Base-by-base conservation (phyloP, 139 green algal genomes). In the Auxenochlorella pyrenoidosa region DNA sequence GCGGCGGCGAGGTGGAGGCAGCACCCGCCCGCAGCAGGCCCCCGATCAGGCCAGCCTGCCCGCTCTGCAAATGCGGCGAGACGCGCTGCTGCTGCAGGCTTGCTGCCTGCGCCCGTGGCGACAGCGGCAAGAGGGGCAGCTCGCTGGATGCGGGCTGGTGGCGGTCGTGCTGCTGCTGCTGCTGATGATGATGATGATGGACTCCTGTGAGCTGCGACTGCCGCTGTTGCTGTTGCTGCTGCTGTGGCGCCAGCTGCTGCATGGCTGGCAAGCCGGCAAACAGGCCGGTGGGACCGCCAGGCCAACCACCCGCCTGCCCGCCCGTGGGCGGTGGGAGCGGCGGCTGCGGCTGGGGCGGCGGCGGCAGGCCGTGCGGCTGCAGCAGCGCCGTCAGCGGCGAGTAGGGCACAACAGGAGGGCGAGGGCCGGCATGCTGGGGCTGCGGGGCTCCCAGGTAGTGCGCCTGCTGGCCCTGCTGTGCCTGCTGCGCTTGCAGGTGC, bases 191-290 rank as follows among this genome's bases (percentile, higher is more conserved):
- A 3, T n/a, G n/a, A n/a, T n/a, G n/a, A n/a, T n/a, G n/a, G n/a
- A n/a, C n/a, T n/a, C n/a, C 1, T 28, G 43, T 28, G 5, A 36
- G 65, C 38, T 36, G 65, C 65, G 51, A 30, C 60, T n/a, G 66
- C 60, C 65, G 82, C 41, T 71, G 65, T 19, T 63, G 41, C 22
- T 65, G 65, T 41, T 77, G 66, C 66, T 87, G 82, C 82, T 86
- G 66, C 44, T 63, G 65, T 66, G 54, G 63, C 66, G 40, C 65
- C 68, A 80, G 44, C 28, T 87, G 82, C 82, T 80, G 82, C 82
- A 87, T 79, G 58, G 68, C 75, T 38, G 63, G 78, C 47, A 83
- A 79, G 43, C 66, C 65, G 1, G 58, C 54, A 59, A 73, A 75
- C 38, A 86, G 79, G 41, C 71, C 40, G 2, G 44, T 58, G 15